Percentiles rank a stretch among this genome's conserved stretches.
These are phyloP conservation scores for Begonia loranthoides DNA, from an alignment of 306 rosid species.

Conservation along the genomic window DNA sequence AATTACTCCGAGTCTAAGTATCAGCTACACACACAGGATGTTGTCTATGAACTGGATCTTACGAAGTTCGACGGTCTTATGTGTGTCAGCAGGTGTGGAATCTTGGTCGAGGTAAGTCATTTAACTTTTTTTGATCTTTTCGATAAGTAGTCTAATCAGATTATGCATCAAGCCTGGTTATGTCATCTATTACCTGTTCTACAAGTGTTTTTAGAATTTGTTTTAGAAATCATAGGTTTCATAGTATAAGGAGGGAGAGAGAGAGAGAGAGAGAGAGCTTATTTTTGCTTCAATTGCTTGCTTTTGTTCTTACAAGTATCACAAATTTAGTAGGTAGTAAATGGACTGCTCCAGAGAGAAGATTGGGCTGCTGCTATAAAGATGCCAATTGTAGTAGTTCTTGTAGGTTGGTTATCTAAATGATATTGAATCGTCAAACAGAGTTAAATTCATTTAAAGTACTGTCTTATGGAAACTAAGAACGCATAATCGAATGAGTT, in stretches of 20 bases:
- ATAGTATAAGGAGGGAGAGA: no score
- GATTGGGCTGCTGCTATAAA: slow-evolving; percentile 84
- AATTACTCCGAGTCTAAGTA: slow-evolving; percentile 48
- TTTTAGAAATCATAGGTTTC: no score
- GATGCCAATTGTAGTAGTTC: slow-evolving; percentile 85
- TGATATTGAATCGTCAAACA: not conserved
- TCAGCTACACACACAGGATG: slow-evolving; percentile 75
- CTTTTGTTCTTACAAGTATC: slow-evolving; percentile 23
- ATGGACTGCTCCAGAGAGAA: slow-evolving; percentile 75
- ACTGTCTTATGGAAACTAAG: no score
- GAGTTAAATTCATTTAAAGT: no score
- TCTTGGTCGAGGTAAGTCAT: slow-evolving; percentile 75
- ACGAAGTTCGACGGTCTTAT: slow-evolving; percentile 63
- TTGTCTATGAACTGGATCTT: slow-evolving; percentile 48
- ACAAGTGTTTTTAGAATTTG: not conserved
- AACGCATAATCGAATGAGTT: not conserved
- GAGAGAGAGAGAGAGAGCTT: no score
- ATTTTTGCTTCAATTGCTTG: no score
- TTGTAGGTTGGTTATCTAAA: slow-evolving; percentile 66
- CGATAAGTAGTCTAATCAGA: no score
- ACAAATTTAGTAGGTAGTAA: slow-evolving; percentile 72
- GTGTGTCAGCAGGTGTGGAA: slow-evolving; percentile 94
- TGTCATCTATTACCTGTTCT: not conserved
- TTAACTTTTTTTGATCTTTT: slow-evolving; percentile 6
- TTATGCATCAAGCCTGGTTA: not conserved